Evolutionary conservation across 495 filamentous ascomycete genomes (phyloP).

Genomic region (Talaromyces trachyspermus): DNA sequence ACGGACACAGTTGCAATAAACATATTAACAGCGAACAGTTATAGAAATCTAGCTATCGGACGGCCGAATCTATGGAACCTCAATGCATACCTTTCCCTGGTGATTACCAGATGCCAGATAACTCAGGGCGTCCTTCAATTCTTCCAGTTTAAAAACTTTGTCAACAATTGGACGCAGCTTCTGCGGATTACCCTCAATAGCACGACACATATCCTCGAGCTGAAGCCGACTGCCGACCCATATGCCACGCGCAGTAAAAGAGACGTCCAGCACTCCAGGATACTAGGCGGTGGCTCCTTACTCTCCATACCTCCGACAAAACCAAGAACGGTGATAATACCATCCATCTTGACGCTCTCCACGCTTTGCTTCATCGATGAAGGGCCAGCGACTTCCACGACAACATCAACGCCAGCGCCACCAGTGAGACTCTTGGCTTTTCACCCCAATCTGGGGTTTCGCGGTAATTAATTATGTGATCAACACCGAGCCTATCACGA

Average conservation of each 20-base stretch:
- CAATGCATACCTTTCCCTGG: constrained; percentile 21
- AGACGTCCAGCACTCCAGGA: too few relatives aligned
- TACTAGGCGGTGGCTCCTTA: constrained; percentile 26
- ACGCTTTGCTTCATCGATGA: constrained; percentile 28
- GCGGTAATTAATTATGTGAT: constrained; percentile 52
- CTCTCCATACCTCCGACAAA: constrained; percentile 29
- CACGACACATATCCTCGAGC: constrained; percentile 51
- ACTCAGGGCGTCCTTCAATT: constrained; percentile 22
- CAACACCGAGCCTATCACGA: constrained; percentile 28
- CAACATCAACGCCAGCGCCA: constrained; percentile 48
- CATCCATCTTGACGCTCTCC: constrained; percentile 29
- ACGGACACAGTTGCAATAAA: too few relatives aligned
- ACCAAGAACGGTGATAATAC: constrained; percentile 36
- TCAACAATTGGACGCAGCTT: constrained; percentile 47
- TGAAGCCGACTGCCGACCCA: constrained; percentile 43
- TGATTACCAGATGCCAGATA: constrained; percentile 19
- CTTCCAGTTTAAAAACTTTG: constrained; percentile 16
- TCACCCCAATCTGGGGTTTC: constrained; percentile 53
- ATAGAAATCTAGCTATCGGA: too few relatives aligned
- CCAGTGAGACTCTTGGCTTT: constrained; percentile 45
- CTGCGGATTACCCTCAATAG: constrained; percentile 47
- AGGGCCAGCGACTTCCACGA: constrained; percentile 48
- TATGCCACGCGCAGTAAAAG: constrained; percentile 45
- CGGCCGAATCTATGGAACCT: too few relatives aligned
- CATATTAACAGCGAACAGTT: too few relatives aligned